Base-by-base conservation (phyloP, 169 alveolate genomes). In the Eimeria tenella region DNA sequence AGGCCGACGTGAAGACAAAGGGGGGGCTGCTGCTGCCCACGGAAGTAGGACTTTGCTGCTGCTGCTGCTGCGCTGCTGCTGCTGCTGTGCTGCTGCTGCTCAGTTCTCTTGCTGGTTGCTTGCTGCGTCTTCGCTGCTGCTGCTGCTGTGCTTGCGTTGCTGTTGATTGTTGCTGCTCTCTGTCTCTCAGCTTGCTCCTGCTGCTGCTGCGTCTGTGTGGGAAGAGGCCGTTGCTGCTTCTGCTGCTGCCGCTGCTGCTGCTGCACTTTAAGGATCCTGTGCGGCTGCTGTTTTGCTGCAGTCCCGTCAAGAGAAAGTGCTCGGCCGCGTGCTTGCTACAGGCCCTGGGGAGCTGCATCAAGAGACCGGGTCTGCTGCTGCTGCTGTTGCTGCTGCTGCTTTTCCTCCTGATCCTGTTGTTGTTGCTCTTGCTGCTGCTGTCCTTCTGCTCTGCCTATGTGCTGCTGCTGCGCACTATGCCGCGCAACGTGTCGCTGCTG, bases 11-110 rank as follows among this genome's bases (percentile, higher is more conserved):
- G 73, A 74, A 15, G 74, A 77, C 87, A 11, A 21, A 73, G 9
- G 94, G 94, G 13, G 94, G 94, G 42, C 62, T 90, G 82, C 84
- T 74, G 52, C 90, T 90, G 42, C 94, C 94, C 21, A 3, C 56
- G 65, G 90, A 87, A 60, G 93, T 87, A 3, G 19, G 83, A 21
- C n/a, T 8, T 68, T 65, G 74, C 25, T 65, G 74, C 74, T 65
- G 74, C 74, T 17, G 74, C 21, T 65, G 74, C 23, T 3, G 15
- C 13, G 13, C 19, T 19, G 13, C 70, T 60, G 70, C 11, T 65
- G 83, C 49, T 71, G 19, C 19, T 31, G 53, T 71, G 82, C 53
- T 71, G 82, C 82, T 71, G 82, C 82, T 21, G 55, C 56, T 71
- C 15, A 9, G 17, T 13, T 23, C 49, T 13, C 55, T 6, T 23